These are phyloP conservation scores for Spirogloea muscicola DNA, from an alignment of 139 green algal genomes.

Conservation along the genomic window DNA sequence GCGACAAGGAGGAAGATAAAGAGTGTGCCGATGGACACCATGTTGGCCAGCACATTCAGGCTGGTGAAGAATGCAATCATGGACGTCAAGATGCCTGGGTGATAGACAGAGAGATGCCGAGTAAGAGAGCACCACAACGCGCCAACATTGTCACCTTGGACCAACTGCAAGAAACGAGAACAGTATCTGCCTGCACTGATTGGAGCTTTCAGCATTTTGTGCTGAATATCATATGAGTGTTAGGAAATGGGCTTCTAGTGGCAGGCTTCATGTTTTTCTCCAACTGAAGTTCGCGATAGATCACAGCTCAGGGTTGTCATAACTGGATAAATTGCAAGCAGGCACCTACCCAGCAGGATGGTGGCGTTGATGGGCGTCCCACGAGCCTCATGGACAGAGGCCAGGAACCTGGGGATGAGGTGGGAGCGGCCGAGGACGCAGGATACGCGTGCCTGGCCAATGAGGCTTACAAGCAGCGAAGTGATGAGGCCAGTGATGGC, in stretches of 20 bases:
- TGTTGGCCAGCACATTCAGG: slow-evolving; percentile 73
- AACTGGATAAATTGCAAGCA: no score
- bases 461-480: slow-evolving; percentile 49
- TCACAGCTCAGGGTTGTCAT: no score
- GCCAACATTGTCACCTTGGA: no score
- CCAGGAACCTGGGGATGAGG: slow-evolving; percentile 68
- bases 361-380: slow-evolving; percentile 64
- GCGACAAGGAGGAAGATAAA: slow-evolving; percentile 75
- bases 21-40: slow-evolving; percentile 83
- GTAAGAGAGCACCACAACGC: no score
- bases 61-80: slow-evolving; percentile 71
- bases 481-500: slow-evolving; percentile 42
- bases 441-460: slow-evolving; percentile 75
- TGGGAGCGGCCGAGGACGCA: slow-evolving; percentile 70
- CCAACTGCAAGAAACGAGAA: no score
- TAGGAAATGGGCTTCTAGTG: no score
- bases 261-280: no score
- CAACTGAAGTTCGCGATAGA: no score
- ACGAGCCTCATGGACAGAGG: slow-evolving; percentile 52
- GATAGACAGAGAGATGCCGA: no score
- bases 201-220: no score
- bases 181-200: no score
- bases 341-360: slow-evolving; percentile 27
- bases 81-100: slow-evolving; percentile 15
- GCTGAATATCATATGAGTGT: no score